Evolutionary conservation across 1,284 basidiomycete genomes (phyloP).

Genomic region (Anthracocystis panici-leucophaei): DNA sequence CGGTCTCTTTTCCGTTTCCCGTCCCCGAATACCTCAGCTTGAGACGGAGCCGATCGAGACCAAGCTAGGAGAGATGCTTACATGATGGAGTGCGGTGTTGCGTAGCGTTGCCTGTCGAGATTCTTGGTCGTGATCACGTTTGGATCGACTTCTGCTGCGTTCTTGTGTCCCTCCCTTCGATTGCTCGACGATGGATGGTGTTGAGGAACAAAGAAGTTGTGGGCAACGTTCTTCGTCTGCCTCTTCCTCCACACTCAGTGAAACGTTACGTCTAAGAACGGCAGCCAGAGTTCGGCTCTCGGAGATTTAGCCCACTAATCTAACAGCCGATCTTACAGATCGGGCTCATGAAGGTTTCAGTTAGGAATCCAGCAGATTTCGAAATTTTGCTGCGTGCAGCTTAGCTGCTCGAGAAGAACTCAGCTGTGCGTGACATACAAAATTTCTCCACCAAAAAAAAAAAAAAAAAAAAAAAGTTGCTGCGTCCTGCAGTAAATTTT

Average conservation of each 20-base stretch:
- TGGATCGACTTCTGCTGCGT: background rate
- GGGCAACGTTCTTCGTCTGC: background rate
- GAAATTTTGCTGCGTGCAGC: conserved; percentile 6
- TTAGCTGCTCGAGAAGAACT: background rate
- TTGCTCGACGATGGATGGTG: background rate
- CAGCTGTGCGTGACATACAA: conserved; percentile 14
- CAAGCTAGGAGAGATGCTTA: background rate
- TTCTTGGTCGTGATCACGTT: too few relatives aligned
- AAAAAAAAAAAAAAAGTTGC: conserved; percentile 18
- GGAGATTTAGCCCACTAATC: background rate
- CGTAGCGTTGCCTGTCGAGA: background rate
- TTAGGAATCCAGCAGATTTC: conserved; percentile 2
- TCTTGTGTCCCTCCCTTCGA: background rate
- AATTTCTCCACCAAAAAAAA: conserved; percentile 38
- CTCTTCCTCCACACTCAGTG: conserved; percentile 6
- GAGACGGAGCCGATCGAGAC: too few relatives aligned
- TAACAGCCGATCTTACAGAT: background rate
- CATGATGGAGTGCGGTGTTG: background rate
- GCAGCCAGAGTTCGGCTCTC: conserved; percentile 15
- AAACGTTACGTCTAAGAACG: conserved; percentile 11
- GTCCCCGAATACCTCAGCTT: too few relatives aligned
- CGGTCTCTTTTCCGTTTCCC: too few relatives aligned
- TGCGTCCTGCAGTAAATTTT: conserved; percentile 20
- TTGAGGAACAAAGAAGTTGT: background rate
- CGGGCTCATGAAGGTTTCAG: background rate